A percentile compares a stretch with the other conserved stretches of the same genome.
Evolutionary conservation across 805 yeast genomes (phyloP).

Genomic region (Hagleromyces aurorensis): DNA sequence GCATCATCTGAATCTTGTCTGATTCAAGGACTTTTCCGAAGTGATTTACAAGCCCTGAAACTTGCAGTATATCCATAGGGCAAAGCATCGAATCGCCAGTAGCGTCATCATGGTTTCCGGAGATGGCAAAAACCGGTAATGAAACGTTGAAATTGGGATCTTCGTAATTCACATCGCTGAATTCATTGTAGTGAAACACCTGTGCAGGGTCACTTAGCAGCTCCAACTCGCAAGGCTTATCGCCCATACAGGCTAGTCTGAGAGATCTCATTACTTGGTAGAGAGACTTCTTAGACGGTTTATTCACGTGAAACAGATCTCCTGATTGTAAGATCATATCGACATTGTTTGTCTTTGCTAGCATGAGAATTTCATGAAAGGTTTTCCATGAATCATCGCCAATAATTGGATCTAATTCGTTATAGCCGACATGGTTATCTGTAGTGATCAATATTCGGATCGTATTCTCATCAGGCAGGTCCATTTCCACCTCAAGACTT

Average conservation of each 20-base stretch:
- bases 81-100: constrained; percentile 77
- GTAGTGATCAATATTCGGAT: constrained; percentile 77
- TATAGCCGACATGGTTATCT: constrained; percentile 93
- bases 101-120: constrained; percentile 96
- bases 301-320: constrained; percentile 84
- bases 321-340: constrained; percentile 92
- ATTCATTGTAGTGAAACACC: constrained; percentile 50
- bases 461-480: constrained; percentile 42
- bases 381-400: constrained; percentile 88
- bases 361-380: constrained; percentile 69
- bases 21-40: constrained; percentile 76
- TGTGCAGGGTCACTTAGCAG: constrained; percentile 68
- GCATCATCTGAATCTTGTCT: constrained; percentile 66
- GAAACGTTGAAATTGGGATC: constrained; percentile 87
- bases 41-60: constrained; percentile 79
- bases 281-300: constrained; percentile 80
- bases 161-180: constrained; percentile 73
- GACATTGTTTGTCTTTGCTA: constrained; percentile 64
- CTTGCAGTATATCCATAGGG: constrained; percentile 78
- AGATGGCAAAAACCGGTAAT: constrained; percentile 83
- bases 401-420: constrained; percentile 80
- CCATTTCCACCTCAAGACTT: constrained; percentile 11
- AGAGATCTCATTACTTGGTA: constrained; percentile 72
- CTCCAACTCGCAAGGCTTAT: constrained; percentile 79
- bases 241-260: constrained; percentile 70